phyloP scores from a whole-genome alignment of 345 rosid genomes.

The Firmiana major region DNA sequence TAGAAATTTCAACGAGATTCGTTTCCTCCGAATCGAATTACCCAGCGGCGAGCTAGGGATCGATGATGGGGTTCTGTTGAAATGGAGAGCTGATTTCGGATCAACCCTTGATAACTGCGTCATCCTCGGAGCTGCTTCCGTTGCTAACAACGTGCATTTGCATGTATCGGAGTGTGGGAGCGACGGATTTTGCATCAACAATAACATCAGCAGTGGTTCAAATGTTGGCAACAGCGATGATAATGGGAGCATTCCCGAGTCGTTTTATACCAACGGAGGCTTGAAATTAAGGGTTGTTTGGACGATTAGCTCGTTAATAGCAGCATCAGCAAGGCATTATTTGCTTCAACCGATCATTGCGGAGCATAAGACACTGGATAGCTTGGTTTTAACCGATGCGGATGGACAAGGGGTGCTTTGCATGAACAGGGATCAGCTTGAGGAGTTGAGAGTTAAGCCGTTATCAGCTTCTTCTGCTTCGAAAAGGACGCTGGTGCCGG shows the following conservation, averaged over 20 bases:
- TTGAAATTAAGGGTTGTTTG: conserved; percentile 92
- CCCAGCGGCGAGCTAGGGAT: conserved; percentile 85
- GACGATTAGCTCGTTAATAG: conserved; percentile 91
- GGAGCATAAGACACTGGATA: conserved; percentile 79
- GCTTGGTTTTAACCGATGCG: conserved; percentile 73
- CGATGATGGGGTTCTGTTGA: conserved; percentile 77
- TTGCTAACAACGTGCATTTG: conserved; percentile 27
- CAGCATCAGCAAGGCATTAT: conserved; percentile 92
- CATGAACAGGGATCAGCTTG: conserved; percentile 88
- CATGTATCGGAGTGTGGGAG: conserved; percentile 21
- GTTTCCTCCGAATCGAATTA: conserved; percentile 75
- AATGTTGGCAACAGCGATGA: conserved; percentile 42
- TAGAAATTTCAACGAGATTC: conserved; percentile 85
- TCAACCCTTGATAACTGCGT: conserved; percentile 91
- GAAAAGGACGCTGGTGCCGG: conserved; percentile 93
- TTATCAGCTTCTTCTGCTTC: conserved; percentile 87
- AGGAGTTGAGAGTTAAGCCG: conserved; percentile 88
- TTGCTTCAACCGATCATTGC: conserved; percentile 83
- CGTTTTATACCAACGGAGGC: conserved; percentile 91
- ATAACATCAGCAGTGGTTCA: neutral
- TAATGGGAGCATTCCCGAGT: conserved; percentile 87
- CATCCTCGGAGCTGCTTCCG: conserved; percentile 82
- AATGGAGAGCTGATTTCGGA: conserved; percentile 96
- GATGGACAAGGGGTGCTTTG: conserved; percentile 94
- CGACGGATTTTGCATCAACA: conserved; percentile 23